Percentiles rank a stretch among this genome's conserved stretches.
Conservation (phyloP, 2,329 filamentous ascomycete genomes). For the Fusarium palustre region DNA sequence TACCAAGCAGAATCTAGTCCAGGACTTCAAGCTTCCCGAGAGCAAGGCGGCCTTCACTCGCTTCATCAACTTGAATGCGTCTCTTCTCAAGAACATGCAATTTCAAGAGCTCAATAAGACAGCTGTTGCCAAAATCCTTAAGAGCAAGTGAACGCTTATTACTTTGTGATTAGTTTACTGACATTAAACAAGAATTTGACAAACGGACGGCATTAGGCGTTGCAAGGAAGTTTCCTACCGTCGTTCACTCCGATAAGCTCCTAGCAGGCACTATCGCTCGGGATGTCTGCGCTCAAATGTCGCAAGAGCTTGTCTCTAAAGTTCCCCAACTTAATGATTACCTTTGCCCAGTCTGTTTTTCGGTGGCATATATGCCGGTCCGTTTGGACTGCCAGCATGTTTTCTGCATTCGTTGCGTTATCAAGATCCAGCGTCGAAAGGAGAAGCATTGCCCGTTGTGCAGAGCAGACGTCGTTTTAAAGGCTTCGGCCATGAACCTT, state of each 20-base stretch:
- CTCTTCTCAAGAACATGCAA: constrained; percentile 81
- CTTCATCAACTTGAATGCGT: constrained; percentile 79
- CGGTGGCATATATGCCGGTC: constrained; percentile 85
- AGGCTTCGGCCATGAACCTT: constrained; percentile 76
- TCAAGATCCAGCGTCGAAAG: constrained; percentile 79
- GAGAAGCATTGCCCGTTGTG: constrained; percentile 81
- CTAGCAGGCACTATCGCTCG: constrained; percentile 77
- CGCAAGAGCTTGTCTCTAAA: constrained; percentile 75
- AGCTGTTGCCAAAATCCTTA: constrained; percentile 85
- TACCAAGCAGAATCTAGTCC: constrained; percentile 67
- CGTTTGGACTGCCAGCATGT: constrained; percentile 79
- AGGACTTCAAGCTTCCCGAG: constrained; percentile 72
- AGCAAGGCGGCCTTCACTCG: constrained; percentile 73
- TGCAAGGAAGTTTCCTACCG: constrained; percentile 69
- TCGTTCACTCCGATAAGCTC: constrained; percentile 69
- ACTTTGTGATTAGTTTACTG: constrained; percentile 7
- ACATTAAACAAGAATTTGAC: constrained; percentile 77
- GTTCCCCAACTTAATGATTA: constrained; percentile 89
- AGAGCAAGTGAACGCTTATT: constrained; percentile 66
- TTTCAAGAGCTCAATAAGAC: constrained; percentile 87
- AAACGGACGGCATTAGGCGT: constrained; percentile 83
- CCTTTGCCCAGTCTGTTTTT: constrained; percentile 82
- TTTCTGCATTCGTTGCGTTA: constrained; percentile 86
- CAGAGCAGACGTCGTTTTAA: constrained; percentile 75
- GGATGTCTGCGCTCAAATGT: constrained; percentile 80